phyloP scores from a whole-genome alignment of 2,329 filamentous ascomycete genomes.

The Colletotrichum acutatum region DNA sequence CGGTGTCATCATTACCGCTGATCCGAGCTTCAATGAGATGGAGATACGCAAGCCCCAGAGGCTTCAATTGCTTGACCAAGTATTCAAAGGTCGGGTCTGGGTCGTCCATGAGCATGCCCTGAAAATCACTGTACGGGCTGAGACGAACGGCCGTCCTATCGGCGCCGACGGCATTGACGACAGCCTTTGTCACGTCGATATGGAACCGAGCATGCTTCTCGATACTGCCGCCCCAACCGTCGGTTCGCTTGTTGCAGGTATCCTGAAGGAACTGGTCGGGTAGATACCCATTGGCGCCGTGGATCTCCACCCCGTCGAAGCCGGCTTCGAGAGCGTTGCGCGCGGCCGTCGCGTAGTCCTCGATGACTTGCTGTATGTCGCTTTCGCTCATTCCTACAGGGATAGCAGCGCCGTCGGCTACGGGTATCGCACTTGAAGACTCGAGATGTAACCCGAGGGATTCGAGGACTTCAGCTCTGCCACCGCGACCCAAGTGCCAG shows the following conservation, averaged over 20 bases:
- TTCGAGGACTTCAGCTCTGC: constrained; percentile 42
- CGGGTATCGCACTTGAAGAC: constrained; percentile 52
- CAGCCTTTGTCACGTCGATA: constrained; percentile 58
- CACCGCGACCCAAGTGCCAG: constrained; percentile 71
- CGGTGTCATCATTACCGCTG: constrained; percentile 50
- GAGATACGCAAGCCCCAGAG: constrained; percentile 65
- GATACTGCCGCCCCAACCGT: constrained; percentile 64
- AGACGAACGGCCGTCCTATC: constrained; percentile 65
- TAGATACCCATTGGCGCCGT: constrained; percentile 69
- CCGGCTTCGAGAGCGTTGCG: constrained; percentile 70
- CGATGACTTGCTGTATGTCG: constrained; percentile 74
- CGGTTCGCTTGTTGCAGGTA: constrained; percentile 61
- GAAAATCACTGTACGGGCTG: constrained; percentile 67
- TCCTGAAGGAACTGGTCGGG: constrained; percentile 71
- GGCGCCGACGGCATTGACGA: constrained; percentile 56
- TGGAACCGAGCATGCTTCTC: constrained; percentile 64
- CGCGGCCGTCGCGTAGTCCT: constrained; percentile 66
- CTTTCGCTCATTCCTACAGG: constrained; percentile 73
- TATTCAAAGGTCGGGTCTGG: constrained; percentile 69
- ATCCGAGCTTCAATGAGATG: constrained; percentile 69
- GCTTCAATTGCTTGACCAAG: constrained; percentile 60
- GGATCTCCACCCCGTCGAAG: constrained; percentile 75
- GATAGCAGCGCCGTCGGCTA: constrained; percentile 59
- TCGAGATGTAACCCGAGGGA: constrained; percentile 61
- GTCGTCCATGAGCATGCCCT: constrained; percentile 69